A percentile compares a stretch with the other conserved stretches of the same genome.
phyloP scores from a whole-genome alignment of 1,284 basidiomycete species.

The Trichosporon coremiiforme region DNA sequence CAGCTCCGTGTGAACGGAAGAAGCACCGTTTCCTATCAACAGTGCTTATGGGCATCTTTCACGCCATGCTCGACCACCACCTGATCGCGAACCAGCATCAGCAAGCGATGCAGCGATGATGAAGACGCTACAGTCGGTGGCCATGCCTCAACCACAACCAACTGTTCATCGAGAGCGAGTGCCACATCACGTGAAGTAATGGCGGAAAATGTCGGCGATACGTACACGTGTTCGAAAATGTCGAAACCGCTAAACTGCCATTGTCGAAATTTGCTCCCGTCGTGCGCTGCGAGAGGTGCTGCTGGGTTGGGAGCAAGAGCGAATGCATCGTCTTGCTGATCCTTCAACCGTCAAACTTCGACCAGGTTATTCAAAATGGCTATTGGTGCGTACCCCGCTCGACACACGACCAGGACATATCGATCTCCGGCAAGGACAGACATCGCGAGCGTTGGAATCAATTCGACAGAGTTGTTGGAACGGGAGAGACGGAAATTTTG shows the following conservation, averaged over 20 bases:
- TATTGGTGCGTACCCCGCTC: slow-evolving; percentile 3
- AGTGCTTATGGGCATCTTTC: too few species aligned
- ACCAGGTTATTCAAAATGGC: slow-evolving; percentile 13
- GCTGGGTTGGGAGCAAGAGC: background rate
- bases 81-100: too few species aligned
- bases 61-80: too few species aligned
- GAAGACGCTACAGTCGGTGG: too few species aligned
- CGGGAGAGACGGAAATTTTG: background rate
- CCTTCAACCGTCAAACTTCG: slow-evolving; percentile 17
- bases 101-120: too few species aligned
- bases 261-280: slow-evolving; percentile 3
- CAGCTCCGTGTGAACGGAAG: too few species aligned
- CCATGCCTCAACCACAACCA: too few species aligned
- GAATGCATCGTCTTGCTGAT: slow-evolving; percentile 13
- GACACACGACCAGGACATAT: background rate
- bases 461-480: background rate
- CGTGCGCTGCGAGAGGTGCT: background rate
- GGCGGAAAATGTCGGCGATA: background rate
- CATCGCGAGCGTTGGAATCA: background rate
- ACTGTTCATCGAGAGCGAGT: too few species aligned
- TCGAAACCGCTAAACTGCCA: slow-evolving; percentile 5
- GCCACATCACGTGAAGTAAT: background rate
- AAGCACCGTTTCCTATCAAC: too few species aligned
- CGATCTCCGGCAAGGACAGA: background rate
- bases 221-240: background rate